Percentiles rank a stretch among this genome's conserved stretches.
phyloP scores from a whole-genome alignment of 768 basidiomycete genomes.

The Cyclocybe cylindracea region DNA sequence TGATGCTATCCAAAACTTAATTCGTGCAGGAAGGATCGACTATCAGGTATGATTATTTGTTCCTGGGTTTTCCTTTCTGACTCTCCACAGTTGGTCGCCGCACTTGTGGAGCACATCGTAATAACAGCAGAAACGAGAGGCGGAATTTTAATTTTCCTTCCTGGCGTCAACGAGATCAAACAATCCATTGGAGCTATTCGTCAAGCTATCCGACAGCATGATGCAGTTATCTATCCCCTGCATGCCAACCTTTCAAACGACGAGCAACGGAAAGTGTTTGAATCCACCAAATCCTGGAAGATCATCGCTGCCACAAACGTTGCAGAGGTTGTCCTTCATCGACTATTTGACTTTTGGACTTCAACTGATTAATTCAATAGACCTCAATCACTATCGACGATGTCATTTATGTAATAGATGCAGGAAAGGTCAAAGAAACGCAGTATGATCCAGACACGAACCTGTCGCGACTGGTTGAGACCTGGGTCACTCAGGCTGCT shows the following conservation, averaged over 20 bases:
- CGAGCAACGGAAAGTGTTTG: constrained; percentile 82
- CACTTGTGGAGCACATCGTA: constrained; percentile 65
- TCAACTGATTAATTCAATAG: constrained; percentile 31
- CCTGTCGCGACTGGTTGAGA: constrained; percentile 76
- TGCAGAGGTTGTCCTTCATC: constrained; percentile 58
- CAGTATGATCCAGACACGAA: constrained; percentile 70
- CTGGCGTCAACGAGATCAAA: constrained; percentile 88
- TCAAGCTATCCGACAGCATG: constrained; percentile 28
- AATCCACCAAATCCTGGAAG: constrained; percentile 66
- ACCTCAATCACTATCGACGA: constrained; percentile 93
- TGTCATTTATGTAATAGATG: constrained; percentile 81
- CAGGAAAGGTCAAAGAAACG: constrained; percentile 85
- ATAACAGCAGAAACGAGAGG: constrained; percentile 46
- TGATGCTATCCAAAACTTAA: constrained; percentile 59
- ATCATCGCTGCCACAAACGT: constrained; percentile 91
- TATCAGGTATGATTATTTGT: constrained; percentile 51
- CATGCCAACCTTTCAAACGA: constrained; percentile 87
- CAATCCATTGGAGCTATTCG: constrained; percentile 69
- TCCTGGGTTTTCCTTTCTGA: neutral
- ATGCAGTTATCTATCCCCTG: constrained; percentile 68
- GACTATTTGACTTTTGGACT: neutral
- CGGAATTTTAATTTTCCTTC: constrained; percentile 84
- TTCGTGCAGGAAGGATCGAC: constrained; percentile 67
- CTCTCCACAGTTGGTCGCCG: constrained; percentile 57
- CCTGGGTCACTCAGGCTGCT: constrained; percentile 77